Evolutionary conservation across 2,329 filamentous ascomycete species (phyloP).

Genomic region (Incumbomyces lentus): DNA sequence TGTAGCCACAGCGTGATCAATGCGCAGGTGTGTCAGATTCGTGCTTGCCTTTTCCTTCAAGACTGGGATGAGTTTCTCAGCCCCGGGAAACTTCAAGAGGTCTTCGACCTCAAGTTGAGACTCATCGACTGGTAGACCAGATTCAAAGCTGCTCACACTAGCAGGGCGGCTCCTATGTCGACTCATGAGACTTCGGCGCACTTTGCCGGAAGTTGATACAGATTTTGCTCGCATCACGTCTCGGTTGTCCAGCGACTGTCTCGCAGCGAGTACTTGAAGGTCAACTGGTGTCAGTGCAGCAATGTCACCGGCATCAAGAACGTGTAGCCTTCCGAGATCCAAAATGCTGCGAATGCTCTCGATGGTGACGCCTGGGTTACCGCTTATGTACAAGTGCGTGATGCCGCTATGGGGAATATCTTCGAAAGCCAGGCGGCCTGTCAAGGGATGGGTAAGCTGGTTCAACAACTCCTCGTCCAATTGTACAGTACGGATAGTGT

Average conservation of each 20-base stretch:
- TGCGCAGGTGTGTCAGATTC: conserved; percentile 43
- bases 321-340: conserved; percentile 41
- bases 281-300: conserved; percentile 20
- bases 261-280: conserved; percentile 1
- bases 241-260: conserved; percentile 9
- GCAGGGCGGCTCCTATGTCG: conserved; percentile 1
- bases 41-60: conserved; percentile 38
- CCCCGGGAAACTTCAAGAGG: conserved; percentile 33
- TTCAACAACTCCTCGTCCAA: conserved; percentile 44
- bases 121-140: not conserved
- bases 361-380: conserved; percentile 42
- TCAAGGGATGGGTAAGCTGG: conserved; percentile 39
- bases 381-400: conserved; percentile 50
- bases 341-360: conserved; percentile 46
- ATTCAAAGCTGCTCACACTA: conserved; percentile 3
- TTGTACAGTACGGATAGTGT: conserved; percentile 34
- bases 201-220: conserved; percentile 12
- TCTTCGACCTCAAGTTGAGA: conserved; percentile 19
- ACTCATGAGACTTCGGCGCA: conserved; percentile 8
- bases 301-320: conserved; percentile 46
- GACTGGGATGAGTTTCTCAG: conserved; percentile 45
- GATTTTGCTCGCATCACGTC: conserved; percentile 14
- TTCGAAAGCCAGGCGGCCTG: conserved; percentile 46
- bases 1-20: conserved; percentile 46
- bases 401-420: conserved; percentile 45